Conservation (phyloP, 352 stramenopile species). For the Globisporangium paroecandrum region DNA sequence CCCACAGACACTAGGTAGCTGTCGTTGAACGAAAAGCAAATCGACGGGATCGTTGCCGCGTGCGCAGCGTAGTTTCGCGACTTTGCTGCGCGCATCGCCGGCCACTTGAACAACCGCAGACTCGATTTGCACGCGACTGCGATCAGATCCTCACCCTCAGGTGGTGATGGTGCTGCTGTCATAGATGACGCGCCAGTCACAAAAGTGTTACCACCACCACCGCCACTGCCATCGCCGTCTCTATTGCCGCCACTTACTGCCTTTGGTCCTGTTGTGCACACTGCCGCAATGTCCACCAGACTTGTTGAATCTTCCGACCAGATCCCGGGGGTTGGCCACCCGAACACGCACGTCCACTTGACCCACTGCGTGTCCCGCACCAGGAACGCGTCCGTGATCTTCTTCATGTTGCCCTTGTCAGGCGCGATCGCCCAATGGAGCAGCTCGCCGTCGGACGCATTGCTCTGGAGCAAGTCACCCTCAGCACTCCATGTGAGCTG, state of each 20-base stretch:
- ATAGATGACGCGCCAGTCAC: background rate
- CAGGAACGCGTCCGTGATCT: constrained; percentile 59
- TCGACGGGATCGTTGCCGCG: constrained; percentile 37
- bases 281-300: constrained; percentile 44
- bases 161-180: background rate
- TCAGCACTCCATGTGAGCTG: constrained; percentile 89
- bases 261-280: constrained; percentile 37
- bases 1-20: constrained; percentile 48
- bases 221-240: background rate
- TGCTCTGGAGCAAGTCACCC: constrained; percentile 76
- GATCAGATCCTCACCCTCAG: constrained; percentile 36
- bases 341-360: constrained; percentile 69
- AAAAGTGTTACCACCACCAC: background rate
- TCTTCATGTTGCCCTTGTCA: constrained; percentile 36
- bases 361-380: constrained; percentile 56
- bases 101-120: constrained; percentile 55
- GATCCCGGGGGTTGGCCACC: constrained; percentile 60
- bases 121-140: constrained; percentile 45
- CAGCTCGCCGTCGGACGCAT: constrained; percentile 64
- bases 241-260: constrained; percentile 2
- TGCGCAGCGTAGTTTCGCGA: constrained; percentile 45
- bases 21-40: constrained; percentile 51
- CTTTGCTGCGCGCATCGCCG: constrained; percentile 35
- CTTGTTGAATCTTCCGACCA: constrained; percentile 53
- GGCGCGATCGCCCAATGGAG: constrained; percentile 48